A percentile compares a stretch with the other conserved stretches of the same genome.
Conservation (phyloP, 1,284 basidiomycete species). For the Cystobasidiaceae sp. region DNA sequence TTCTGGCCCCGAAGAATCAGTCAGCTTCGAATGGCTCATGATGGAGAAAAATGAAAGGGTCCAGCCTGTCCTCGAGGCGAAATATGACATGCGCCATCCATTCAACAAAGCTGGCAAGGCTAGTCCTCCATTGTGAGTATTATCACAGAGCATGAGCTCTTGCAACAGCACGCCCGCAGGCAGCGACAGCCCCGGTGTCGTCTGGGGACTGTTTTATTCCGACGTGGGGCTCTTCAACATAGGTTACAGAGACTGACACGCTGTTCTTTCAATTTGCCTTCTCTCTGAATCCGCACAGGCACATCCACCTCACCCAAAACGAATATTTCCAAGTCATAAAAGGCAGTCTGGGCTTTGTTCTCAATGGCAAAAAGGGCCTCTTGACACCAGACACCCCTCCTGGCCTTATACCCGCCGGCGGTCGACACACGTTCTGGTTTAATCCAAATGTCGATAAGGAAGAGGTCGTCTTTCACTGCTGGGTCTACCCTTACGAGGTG, state of each 20-base stretch:
- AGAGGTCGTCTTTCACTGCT: conserved; percentile 3
- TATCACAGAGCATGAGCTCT: no score
- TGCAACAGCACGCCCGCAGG: no score
- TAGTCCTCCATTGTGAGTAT: neutral
- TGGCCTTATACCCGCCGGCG: conserved; percentile 2
- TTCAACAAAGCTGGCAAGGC: neutral
- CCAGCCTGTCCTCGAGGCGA: neutral
- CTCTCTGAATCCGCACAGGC: neutral
- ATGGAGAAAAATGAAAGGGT: neutral
- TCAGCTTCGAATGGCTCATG: conserved; percentile 5
- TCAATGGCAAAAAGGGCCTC: conserved; percentile 1
- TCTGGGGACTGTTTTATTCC: neutral
- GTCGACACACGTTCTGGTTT: conserved; percentile 7
- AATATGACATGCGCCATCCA: neutral
- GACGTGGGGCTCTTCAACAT: neutral
- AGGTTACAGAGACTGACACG: neutral
- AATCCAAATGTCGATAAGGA: neutral
- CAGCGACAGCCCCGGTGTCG: no score
- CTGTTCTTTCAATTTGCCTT: neutral
- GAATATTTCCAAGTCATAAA: conserved; percentile 9
- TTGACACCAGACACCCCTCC: neutral
- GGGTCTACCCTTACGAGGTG: neutral
- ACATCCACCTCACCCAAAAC: conserved; percentile 6
- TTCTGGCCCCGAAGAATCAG: neutral
- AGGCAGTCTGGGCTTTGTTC: neutral